Percentiles rank a stretch among this genome's conserved stretches.
phyloP scores from a whole-genome alignment of 345 rosid species.

The Sonneratia alba region DNA sequence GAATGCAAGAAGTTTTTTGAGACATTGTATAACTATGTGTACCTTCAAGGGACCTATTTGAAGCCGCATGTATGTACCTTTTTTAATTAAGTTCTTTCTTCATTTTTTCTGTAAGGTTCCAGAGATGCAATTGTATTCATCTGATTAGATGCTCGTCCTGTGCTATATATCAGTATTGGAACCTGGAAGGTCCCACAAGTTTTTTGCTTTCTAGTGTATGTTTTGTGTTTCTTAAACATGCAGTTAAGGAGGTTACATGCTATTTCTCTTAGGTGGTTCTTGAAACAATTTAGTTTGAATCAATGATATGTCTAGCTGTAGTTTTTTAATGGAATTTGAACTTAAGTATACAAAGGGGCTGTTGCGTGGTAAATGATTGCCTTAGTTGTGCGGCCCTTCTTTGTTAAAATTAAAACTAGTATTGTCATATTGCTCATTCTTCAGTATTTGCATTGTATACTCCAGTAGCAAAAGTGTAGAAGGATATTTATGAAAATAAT shows the following conservation, averaged over 20 bases:
- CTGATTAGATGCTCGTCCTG: background rate
- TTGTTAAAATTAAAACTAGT: background rate
- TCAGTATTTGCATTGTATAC: background rate
- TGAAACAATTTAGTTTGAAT: background rate
- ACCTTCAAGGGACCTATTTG: slow-evolving; percentile 79
- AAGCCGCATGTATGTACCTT: slow-evolving; percentile 70
- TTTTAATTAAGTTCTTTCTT: slow-evolving; percentile 4
- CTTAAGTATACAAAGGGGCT: background rate
- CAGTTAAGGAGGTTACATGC: background rate
- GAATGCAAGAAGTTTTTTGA: slow-evolving; percentile 59
- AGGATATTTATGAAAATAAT: background rate
- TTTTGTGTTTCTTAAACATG: background rate
- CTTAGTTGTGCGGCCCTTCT: background rate
- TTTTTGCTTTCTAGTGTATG: background rate
- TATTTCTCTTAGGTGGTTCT: background rate
- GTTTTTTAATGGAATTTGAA: background rate
- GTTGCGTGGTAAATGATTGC: background rate
- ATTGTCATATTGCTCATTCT: background rate
- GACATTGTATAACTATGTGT: slow-evolving; percentile 63
- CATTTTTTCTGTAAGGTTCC: background rate
- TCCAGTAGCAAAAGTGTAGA: background rate
- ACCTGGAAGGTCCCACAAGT: background rate
- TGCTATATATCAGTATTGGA: background rate
- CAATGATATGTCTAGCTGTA: background rate
- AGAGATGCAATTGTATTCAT: background rate